Base-by-base conservation (phyloP, 148 eudicot species). In the Limonium bicolor region DNA sequence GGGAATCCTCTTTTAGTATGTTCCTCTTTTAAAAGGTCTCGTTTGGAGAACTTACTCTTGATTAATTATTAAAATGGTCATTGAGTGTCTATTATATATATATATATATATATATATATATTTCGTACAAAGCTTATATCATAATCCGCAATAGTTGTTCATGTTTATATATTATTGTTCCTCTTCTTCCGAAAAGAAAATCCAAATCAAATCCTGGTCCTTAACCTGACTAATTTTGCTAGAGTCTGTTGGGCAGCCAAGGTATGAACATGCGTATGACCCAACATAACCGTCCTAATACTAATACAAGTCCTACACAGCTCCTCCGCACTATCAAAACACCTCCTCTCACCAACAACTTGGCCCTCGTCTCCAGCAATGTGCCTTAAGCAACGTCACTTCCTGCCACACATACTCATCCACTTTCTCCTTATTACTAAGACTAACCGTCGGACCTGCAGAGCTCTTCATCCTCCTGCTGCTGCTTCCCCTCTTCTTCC, bases 331-430 rank as follows among this genome's bases (percentile, higher is more conserved):
- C 78, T 65, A 32, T 81, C 84, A 33, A 86, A 81, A 61, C 70
- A 65, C 32, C 93, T 11, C 95, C 95, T 57, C 93, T 61, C 15
- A 86, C 55, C 67, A 86, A 49, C 66, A 86, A 43, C 58, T 74
- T 80, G 1, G 92, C 83, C 52, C 95, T 67, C 10, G 86, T 81
- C 66, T 81, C 95, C 44, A 86, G 58, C 59, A 86, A 36, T 5
- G 86, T 72, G 95, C 95, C 54, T 86, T 86, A 49, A 81, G 55
- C 53, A 86, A 56, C 7, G 95, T 81, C 49, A 86, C 93, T 27
- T 86, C 92, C 61, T 81, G 86, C 95, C 95, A 86, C 1, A 80
- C 84, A 27, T 77, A 69, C 69, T 86, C 95, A 11, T 86, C 95
- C 39, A 86, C 82, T 51, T 72, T 77, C 53, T 75, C 58, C 27